A percentile compares a stretch with the other conserved stretches of the same genome.
Evolutionary conservation across 2,329 filamentous ascomycete species (phyloP).

Genomic region (Purpureocillium lavendulum): DNA sequence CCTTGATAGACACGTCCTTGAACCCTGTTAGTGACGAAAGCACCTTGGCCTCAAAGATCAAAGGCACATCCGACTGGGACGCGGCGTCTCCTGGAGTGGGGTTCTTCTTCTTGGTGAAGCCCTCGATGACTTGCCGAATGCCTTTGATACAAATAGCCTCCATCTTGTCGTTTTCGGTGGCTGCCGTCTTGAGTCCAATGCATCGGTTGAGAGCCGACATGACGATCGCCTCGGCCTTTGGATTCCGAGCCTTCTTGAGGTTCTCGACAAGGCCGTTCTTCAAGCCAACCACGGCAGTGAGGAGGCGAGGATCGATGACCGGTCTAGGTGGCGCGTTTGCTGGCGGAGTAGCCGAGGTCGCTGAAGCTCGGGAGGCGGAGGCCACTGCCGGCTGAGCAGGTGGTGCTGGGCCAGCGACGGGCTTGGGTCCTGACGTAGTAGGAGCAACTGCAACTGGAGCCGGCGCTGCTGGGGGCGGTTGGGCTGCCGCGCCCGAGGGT

Average conservation of each 20-base stretch:
- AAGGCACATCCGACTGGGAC: constrained; percentile 15
- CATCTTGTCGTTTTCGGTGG: constrained; percentile 35
- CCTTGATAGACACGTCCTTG: constrained; percentile 35
- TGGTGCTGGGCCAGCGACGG: constrained; percentile 9
- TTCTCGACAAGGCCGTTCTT: constrained; percentile 38
- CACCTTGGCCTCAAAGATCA: constrained; percentile 29
- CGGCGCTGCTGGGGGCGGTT: constrained; percentile 8
- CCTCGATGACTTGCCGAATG: constrained; percentile 32
- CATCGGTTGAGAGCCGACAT: constrained; percentile 46
- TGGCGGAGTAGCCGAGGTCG: constrained; percentile 14
- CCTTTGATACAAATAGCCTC: constrained; percentile 38
- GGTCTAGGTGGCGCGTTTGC: constrained; percentile 18
- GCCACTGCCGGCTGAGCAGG: constrained; percentile 7
- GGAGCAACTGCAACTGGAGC: constrained; percentile 8
- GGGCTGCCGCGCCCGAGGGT: constrained; percentile 7
- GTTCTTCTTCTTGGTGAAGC: constrained; percentile 30
- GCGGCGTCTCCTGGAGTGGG: constrained; percentile 21
- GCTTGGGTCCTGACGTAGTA: constrained; percentile 9
- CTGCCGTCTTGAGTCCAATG: constrained; percentile 36
- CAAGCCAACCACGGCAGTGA: constrained; percentile 33
- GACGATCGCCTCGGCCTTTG: constrained; percentile 37
- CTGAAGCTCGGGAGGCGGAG: constrained; percentile 11
- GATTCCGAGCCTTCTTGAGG: constrained; percentile 31
- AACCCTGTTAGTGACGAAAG: constrained; percentile 33
- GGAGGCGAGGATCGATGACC: constrained; percentile 35